Conservation (phyloP, 805 yeast species). For the Yamadazyma sp. region DNA sequence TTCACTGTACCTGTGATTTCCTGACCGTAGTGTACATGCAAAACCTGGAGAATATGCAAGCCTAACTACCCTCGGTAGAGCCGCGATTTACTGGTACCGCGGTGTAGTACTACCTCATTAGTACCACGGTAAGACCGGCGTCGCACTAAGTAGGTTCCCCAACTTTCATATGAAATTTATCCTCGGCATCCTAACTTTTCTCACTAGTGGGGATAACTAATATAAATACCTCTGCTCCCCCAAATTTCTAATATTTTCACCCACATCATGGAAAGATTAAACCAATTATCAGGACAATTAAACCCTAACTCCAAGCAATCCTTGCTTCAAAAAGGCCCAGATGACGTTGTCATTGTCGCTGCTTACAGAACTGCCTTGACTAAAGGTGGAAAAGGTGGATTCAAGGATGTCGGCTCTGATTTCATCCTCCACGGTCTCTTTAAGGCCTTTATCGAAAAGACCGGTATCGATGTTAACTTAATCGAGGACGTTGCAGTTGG, state of each 20-base stretch:
- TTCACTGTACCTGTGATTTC: too few species aligned
- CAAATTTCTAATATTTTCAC: not conserved
- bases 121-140: too few species aligned
- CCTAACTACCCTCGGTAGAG: too few species aligned
- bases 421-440: conserved; percentile 70
- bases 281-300: conserved; percentile 46
- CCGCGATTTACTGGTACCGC: too few species aligned
- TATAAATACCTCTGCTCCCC: conserved; percentile 8
- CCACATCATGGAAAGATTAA: conserved; percentile 43
- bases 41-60: too few species aligned
- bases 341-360: conserved; percentile 86
- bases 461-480: conserved; percentile 47
- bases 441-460: conserved; percentile 55
- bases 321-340: conserved; percentile 60
- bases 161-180: conserved; percentile 10
- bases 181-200: conserved; percentile 9
- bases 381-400: conserved; percentile 82
- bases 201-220: conserved; percentile 12
- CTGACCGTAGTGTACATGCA: too few species aligned
- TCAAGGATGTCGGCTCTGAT: conserved; percentile 81
- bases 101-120: too few species aligned
- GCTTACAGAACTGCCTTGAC: conserved; percentile 91
- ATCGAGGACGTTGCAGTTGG: conserved; percentile 89
- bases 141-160: too few species aligned
- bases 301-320: conserved; percentile 42